These are phyloP conservation scores for Rhizophlyctis rosea DNA, from an alignment of 192 early-diverging fungal genomes.

Conservation along the genomic window DNA sequence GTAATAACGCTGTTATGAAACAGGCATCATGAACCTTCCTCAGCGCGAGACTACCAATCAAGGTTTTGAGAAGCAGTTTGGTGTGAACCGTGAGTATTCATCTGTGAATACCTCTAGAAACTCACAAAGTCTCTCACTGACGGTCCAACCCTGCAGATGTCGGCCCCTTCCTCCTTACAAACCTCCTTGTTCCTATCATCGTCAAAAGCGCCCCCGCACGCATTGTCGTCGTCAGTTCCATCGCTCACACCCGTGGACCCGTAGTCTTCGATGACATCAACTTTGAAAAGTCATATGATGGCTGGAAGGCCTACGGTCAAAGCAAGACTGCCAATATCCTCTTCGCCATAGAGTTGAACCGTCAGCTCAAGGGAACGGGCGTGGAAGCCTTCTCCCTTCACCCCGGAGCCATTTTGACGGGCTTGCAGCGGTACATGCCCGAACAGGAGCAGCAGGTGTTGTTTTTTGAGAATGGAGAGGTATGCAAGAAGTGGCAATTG, in stretches of 20 bases:
- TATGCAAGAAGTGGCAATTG: no score
- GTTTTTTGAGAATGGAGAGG: no score
- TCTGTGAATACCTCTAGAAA: background rate
- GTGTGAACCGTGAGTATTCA: constrained; percentile 36
- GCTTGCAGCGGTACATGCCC: constrained; percentile 6
- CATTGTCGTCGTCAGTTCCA: constrained; percentile 31
- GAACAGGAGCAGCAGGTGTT: no score
- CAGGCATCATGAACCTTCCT: constrained; percentile 48
- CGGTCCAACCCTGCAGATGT: no score
- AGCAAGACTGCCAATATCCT: constrained; percentile 39
- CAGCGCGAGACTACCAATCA: constrained; percentile 36
- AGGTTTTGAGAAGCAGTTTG: constrained; percentile 60
- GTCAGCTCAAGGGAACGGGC: constrained; percentile 5
- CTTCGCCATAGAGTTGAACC: constrained; percentile 25
- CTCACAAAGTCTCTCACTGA: background rate
- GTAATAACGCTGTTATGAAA: constrained; percentile 4
- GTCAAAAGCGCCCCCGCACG: constrained; percentile 25
- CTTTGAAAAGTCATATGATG: constrained; percentile 2
- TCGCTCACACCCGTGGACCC: constrained; percentile 16
- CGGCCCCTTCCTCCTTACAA: constrained; percentile 40
- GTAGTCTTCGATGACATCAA: constrained; percentile 33
- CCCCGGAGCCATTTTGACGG: constrained; percentile 29
- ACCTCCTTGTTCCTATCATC: constrained; percentile 28
- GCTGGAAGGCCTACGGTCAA: constrained; percentile 38
- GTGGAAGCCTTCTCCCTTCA: constrained; percentile 30